phyloP scores from a whole-genome alignment of 768 basidiomycete genomes.

The Neoboletus subvelutipes region DNA sequence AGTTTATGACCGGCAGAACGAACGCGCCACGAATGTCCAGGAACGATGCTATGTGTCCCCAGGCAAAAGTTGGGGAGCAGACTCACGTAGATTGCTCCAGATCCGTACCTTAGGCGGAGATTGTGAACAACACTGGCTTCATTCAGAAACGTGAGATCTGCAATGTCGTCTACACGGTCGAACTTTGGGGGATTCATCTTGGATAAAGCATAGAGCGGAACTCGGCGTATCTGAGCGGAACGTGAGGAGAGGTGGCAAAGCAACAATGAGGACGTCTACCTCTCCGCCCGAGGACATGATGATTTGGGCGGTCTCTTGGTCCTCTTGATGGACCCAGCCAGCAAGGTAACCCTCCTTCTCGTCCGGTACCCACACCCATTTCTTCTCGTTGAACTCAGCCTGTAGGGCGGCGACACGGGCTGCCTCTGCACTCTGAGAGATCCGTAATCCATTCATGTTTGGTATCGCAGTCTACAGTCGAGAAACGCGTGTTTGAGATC shows the following conservation, averaged over 20 bases:
- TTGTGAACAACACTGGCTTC: conserved; percentile 99
- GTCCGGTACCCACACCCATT: conserved; percentile 98
- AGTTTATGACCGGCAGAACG: conserved; percentile 3
- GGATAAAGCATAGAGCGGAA: conserved; percentile 79
- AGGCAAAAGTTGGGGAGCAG: neutral
- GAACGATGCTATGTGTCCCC: conserved; percentile 4
- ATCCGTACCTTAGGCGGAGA: conserved; percentile 85
- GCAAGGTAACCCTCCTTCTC: conserved; percentile 89
- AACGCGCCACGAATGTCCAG: conserved; percentile 6
- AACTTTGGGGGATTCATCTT: conserved; percentile 99
- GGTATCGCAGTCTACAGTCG: conserved; percentile 3
- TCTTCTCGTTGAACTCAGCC: conserved; percentile 96
- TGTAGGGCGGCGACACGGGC: conserved; percentile 86
- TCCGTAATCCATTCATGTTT: conserved; percentile 47
- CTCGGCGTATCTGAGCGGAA: conserved; percentile 50
- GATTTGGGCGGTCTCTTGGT: conserved; percentile 80
- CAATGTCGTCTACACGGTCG: conserved; percentile 96
- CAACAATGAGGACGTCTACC: conserved; percentile 39
- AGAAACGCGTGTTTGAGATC: conserved; percentile 14
- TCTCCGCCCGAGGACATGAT: conserved; percentile 84
- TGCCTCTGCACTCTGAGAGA: conserved; percentile 62
- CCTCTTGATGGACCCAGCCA: conserved; percentile 89
- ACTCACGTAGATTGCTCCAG: conserved; percentile 89
- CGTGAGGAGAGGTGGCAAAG: conserved; percentile 6
- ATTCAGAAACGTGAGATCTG: conserved; percentile 95